Conservation (phyloP, 495 filamentous ascomycete genomes). For the Penicillium nucicola region DNA sequence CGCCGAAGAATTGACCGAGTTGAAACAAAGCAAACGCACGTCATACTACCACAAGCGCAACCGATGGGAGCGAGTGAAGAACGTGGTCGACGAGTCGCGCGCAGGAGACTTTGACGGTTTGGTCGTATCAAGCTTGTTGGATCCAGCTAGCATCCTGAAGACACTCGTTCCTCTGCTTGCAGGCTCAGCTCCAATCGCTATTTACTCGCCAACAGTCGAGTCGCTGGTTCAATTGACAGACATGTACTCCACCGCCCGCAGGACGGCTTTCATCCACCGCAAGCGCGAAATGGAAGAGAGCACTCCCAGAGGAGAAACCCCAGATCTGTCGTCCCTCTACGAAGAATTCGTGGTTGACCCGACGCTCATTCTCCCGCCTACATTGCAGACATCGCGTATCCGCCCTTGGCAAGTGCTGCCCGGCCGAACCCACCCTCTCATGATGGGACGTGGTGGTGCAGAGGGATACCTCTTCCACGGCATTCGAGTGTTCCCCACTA, state of each 20-base stretch:
- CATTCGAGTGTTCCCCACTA: slow-evolving; percentile 72
- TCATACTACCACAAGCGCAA: slow-evolving; percentile 82
- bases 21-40: slow-evolving; percentile 75
- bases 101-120: slow-evolving; percentile 79
- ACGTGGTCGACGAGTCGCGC: slow-evolving; percentile 68
- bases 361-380: slow-evolving; percentile 72
- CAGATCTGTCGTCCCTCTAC: slow-evolving; percentile 48
- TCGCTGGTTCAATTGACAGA: slow-evolving; percentile 72
- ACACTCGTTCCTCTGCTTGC: slow-evolving; percentile 72
- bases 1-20: slow-evolving; percentile 51
- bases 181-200: slow-evolving; percentile 78
- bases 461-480: slow-evolving; percentile 90
- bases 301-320: slow-evolving; percentile 2
- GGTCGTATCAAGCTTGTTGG: slow-evolving; percentile 75
- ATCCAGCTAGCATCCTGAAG: slow-evolving; percentile 69
- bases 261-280: slow-evolving; percentile 63
- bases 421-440: slow-evolving; percentile 86
- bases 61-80: slow-evolving; percentile 66
- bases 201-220: slow-evolving; percentile 78
- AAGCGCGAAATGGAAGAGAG: slow-evolving; percentile 34
- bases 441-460: slow-evolving; percentile 82
- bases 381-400: slow-evolving; percentile 71
- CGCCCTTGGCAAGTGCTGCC: slow-evolving; percentile 88
- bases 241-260: slow-evolving; percentile 70
- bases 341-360: slow-evolving; percentile 82